phyloP scores from a whole-genome alignment of 202 grass and related monocot species.

The Zoysia matrella region DNA sequence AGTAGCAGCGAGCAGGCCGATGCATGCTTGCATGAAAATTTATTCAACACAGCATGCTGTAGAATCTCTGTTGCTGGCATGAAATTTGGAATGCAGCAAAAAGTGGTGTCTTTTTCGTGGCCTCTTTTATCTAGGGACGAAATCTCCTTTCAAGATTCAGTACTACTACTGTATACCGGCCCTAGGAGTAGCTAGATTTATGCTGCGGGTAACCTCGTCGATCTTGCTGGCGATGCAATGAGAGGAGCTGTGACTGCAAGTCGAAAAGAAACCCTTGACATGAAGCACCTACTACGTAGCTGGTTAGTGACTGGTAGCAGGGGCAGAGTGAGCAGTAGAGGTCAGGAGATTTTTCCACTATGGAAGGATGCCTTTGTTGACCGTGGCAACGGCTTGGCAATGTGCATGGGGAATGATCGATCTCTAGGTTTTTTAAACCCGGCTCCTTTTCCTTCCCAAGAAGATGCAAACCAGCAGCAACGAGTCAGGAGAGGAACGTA shows the following conservation, averaged over 20 bases:
- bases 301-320: not conserved
- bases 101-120: too few species aligned
- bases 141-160: too few species aligned
- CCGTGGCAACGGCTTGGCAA: not conserved
- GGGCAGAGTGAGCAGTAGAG: conserved; percentile 10
- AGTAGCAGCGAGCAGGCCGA: not conserved
- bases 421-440: conserved; percentile 43
- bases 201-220: too few species aligned
- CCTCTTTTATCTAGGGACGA: too few species aligned
- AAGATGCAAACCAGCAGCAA: conserved; percentile 60
- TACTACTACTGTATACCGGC: too few species aligned
- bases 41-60: not conserved
- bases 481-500: conserved; percentile 31
- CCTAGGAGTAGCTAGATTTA: too few species aligned
- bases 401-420: conserved; percentile 49
- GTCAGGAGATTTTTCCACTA: not conserved
- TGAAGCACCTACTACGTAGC: conserved; percentile 1
- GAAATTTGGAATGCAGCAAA: too few species aligned
- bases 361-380: conserved; percentile 50
- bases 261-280: conserved; percentile 36
- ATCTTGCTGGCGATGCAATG: too few species aligned
- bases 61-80: not conserved
- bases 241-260: not conserved
- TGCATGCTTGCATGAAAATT: conserved; percentile 12
- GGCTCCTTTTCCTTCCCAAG: conserved; percentile 51